Evolutionary conservation across 345 rosid genomes (phyloP), one percentile per base, ranked within the genome.

Genomic region (Clarkia xantiana): DNA sequence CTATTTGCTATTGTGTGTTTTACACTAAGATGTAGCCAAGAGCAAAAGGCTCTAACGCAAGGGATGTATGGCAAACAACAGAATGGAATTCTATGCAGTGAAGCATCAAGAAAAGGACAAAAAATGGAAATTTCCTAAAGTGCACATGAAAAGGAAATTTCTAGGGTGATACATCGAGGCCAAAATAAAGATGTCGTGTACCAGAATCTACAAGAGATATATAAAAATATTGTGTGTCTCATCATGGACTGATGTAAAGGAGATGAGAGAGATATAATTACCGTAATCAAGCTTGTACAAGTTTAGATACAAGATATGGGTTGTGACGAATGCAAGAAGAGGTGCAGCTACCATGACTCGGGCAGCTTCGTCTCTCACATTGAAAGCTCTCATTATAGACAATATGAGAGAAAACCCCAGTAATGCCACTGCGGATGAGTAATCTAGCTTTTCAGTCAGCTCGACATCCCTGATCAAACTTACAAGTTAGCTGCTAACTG

Each of bases 301-400:
- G 62, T 85, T 85, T 59, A 89, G 80, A 61, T 74, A 89, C 72
- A 89, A 58, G 58, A 90, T 79, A 67, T 86, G 95, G 9, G 91
- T 90, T 9, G 77, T 78, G 49, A 74, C 72, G 59, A 90, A 77
- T 4, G 94, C 95, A 34, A 86, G 49, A 50, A 82, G 36, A 19
- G 95, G 97, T 57, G 88, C 86, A 52, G 84, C 67, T 53, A 82
- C 72, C 95, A 86, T 83, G 71, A 90, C 68, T 69, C 79, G 75
- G 44, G 87, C 67, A 62, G 95, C 86, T 54, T 83, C 80, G 49
- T 80, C 91, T 23, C 77, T 71, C 55, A 89, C 60, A 43, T 63
- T 68, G 61, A 82, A 86, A 45, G 81, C 72, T 67, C 95, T 62
- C 15, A 79, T 20, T 40, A 82, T 73, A 41, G 95, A 77, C 53